A percentile compares a stretch with the other conserved stretches of the same genome.
phyloP scores from a whole-genome alignment of 1,284 basidiomycete species.

The Taiwanofungus camphoratus region DNA sequence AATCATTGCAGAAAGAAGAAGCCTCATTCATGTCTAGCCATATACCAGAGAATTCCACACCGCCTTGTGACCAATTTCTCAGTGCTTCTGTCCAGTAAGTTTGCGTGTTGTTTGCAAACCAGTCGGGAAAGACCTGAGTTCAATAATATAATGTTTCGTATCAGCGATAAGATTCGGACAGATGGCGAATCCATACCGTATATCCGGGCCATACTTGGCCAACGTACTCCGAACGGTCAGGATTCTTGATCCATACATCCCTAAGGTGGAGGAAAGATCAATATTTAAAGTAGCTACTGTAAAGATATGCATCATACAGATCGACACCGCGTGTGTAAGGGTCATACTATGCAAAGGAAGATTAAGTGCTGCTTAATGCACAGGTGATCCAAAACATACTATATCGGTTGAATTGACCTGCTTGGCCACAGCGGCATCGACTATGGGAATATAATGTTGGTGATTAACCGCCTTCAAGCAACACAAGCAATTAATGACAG shows the following conservation, averaged over 20 bases:
- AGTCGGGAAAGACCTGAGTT: constrained; percentile 55
- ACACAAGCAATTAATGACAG: constrained; percentile 1
- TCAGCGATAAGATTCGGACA: too few species aligned
- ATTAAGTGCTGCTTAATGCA: constrained; percentile 11
- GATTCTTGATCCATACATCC: constrained; percentile 60
- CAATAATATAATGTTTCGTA: neutral
- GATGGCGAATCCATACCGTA: constrained; percentile 27
- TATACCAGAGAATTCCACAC: constrained; percentile 60
- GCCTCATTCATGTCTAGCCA: constrained; percentile 79
- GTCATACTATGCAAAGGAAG: constrained; percentile 32
- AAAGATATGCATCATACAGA: constrained; percentile 25
- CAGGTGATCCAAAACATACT: constrained; percentile 26
- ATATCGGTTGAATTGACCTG: constrained; percentile 33
- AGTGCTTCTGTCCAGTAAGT: constrained; percentile 25
- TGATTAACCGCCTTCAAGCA: constrained; percentile 24
- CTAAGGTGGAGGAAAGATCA: constrained; percentile 26
- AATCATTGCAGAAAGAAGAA: constrained; percentile 57
- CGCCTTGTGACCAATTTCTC: constrained; percentile 51
- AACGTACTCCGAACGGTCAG: constrained; percentile 58
- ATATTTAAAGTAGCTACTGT: neutral
- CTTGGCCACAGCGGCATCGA: constrained; percentile 31
- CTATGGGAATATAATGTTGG: constrained; percentile 35
- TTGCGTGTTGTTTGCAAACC: constrained; percentile 56
- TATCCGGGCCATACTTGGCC: constrained; percentile 63
- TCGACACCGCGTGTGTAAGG: constrained; percentile 39